A percentile compares a stretch with the other conserved stretches of the same genome.
phyloP scores from a whole-genome alignment of 768 basidiomycete genomes.

The Lentinula guzmanii region DNA sequence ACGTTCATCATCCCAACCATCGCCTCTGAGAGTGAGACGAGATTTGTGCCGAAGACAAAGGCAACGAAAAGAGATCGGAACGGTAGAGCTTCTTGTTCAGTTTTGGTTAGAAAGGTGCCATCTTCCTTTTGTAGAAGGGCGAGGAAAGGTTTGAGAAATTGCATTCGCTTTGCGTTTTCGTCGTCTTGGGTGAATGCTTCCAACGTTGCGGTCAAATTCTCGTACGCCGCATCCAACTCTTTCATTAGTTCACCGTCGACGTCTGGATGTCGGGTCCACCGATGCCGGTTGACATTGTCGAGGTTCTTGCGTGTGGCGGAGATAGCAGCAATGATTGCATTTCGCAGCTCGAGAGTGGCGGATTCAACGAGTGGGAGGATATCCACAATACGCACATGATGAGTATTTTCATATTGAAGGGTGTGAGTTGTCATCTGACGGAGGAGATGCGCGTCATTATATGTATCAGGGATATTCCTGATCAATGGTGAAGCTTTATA shows the following conservation, averaged over 20 bases:
- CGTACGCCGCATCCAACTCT: constrained; percentile 20
- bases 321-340: constrained; percentile 21
- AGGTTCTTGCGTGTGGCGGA: constrained; percentile 18
- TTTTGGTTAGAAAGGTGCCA: constrained; percentile 7
- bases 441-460: constrained; percentile 29
- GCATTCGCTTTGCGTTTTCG: constrained; percentile 22
- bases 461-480: background rate
- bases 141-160: constrained; percentile 37
- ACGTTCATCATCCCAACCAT: constrained; percentile 29
- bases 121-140: constrained; percentile 22
- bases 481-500: background rate
- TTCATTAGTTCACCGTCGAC: constrained; percentile 12
- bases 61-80: constrained; percentile 40
- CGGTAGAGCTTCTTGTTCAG: constrained; percentile 15
- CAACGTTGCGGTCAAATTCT: constrained; percentile 19
- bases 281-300: constrained; percentile 25
- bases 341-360: constrained; percentile 27
- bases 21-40: constrained; percentile 30
- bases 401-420: constrained; percentile 18
- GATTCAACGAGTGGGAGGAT: constrained; percentile 27
- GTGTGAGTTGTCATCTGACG: constrained; percentile 23
- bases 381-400: constrained; percentile 24
- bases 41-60: constrained; percentile 41
- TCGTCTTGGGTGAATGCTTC: constrained; percentile 18
- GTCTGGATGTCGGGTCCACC: constrained; percentile 20